Percentiles rank a stretch among this genome's conserved stretches.
phyloP scores from a whole-genome alignment of 257 asterid species.

The Mentha longifolia region DNA sequence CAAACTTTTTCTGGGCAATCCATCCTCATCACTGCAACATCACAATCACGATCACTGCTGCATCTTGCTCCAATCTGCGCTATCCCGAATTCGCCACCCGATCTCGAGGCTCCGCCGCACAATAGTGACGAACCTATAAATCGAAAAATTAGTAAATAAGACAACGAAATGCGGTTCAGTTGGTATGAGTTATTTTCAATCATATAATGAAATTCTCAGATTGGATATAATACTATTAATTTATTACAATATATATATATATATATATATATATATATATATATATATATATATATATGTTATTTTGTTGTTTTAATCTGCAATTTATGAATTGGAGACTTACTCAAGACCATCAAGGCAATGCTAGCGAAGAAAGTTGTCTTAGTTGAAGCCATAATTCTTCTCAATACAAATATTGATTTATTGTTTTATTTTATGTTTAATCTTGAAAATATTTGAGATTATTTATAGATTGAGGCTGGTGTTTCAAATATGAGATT shows the following conservation, averaged over 20 bases:
- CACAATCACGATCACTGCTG: background rate
- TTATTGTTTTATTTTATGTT: background rate
- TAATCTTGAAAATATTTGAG: background rate
- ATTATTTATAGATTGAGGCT: background rate
- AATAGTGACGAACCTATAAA: background rate
- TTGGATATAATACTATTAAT: too few relatives aligned
- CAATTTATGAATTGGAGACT: background rate
- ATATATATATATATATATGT: too few relatives aligned
- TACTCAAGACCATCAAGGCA: background rate
- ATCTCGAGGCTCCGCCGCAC: background rate
- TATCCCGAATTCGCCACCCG: background rate
- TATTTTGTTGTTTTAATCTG: too few relatives aligned
- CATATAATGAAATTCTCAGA: too few relatives aligned
- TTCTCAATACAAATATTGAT: background rate
- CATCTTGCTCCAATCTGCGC: background rate
- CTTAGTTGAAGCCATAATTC: constrained; percentile 4
- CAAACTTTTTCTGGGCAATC: background rate
- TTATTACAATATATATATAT: too few relatives aligned
- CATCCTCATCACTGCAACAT: background rate
- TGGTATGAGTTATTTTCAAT: too few relatives aligned
- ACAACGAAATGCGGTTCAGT: too few relatives aligned
- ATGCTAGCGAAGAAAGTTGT: background rate
- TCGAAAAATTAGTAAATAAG: background rate
- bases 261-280: too few relatives aligned
- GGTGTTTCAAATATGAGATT: background rate